phyloP scores from a whole-genome alignment of 495 filamentous ascomycete genomes.

The Trichoderma asperelloides region DNA sequence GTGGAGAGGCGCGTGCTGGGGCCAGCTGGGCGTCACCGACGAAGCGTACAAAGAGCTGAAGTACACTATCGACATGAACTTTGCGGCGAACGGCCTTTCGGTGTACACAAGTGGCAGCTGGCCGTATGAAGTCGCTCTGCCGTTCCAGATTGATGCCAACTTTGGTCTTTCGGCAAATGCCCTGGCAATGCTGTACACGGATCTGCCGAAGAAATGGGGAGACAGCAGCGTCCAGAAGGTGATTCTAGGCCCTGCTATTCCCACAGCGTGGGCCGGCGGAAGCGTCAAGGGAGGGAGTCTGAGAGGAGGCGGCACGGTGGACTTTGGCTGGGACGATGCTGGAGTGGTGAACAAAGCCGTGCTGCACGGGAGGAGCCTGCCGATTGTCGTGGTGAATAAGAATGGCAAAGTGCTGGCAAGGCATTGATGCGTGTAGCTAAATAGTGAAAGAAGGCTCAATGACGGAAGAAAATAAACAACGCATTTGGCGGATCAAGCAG shows the following conservation, averaged over 20 bases:
- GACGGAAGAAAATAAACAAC: not conserved
- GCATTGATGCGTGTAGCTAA: not conserved
- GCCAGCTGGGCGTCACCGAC: slow-evolving; percentile 36
- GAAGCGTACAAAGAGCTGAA: slow-evolving; percentile 19
- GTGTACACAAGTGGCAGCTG: slow-evolving; percentile 26
- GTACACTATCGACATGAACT: slow-evolving; percentile 38
- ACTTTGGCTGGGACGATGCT: slow-evolving; percentile 29
- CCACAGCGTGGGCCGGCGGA: slow-evolving; percentile 10
- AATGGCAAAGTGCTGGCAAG: slow-evolving; percentile 2
- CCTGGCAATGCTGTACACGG: slow-evolving; percentile 36
- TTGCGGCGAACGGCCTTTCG: slow-evolving; percentile 38
- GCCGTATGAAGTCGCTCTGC: slow-evolving; percentile 10
- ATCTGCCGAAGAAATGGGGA: slow-evolving; percentile 16
- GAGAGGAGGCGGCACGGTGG: slow-evolving; percentile 30
- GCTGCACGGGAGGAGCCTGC: not conserved
- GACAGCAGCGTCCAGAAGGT: slow-evolving; percentile 2
- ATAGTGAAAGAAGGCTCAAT: not conserved
- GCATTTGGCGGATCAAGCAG: not conserved
- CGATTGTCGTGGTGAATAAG: not conserved
- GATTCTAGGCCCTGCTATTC: slow-evolving; percentile 4
- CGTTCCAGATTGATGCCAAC: slow-evolving; percentile 51
- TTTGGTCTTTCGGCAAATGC: slow-evolving; percentile 41
- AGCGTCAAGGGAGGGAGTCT: slow-evolving; percentile 28
- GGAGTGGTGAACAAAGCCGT: slow-evolving; percentile 17
- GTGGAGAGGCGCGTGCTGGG: slow-evolving; percentile 47